phyloP scores from a whole-genome alignment of 2,329 filamentous ascomycete genomes.

The Cladobotryum protrusum region DNA sequence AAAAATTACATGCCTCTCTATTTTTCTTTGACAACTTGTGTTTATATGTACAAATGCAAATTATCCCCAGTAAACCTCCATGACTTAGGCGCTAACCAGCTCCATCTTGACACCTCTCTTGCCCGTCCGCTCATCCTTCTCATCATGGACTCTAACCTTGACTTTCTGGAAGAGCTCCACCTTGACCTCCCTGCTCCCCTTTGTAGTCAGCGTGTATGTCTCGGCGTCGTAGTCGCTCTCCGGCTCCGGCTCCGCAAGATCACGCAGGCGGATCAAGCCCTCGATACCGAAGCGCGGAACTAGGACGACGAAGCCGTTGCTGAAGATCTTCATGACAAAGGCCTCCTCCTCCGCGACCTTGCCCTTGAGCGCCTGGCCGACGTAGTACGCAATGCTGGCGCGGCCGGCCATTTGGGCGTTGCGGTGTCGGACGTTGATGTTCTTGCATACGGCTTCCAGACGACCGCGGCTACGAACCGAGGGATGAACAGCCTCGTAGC shows the following conservation, averaged over 20 bases:
- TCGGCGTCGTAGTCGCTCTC: constrained; percentile 81
- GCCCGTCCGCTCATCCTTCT: constrained; percentile 91
- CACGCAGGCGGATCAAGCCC: constrained; percentile 77
- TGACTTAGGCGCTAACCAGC: constrained; percentile 37
- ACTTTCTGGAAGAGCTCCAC: constrained; percentile 93
- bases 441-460: constrained; percentile 91
- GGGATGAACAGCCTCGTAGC: constrained; percentile 80
- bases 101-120: constrained; percentile 86
- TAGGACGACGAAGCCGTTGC: constrained; percentile 94
- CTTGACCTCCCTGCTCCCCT: constrained; percentile 47
- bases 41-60: constrained; percentile 13
- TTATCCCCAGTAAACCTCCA: background rate
- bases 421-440: constrained; percentile 95
- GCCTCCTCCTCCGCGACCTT: constrained; percentile 74
- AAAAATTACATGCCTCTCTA: background rate
- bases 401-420: constrained; percentile 95
- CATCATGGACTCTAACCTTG: constrained; percentile 79
- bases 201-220: constrained; percentile 66
- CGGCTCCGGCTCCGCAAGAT: constrained; percentile 71
- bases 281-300: constrained; percentile 96
- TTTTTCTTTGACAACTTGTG: background rate
- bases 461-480: constrained; percentile 74
- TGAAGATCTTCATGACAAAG: constrained; percentile 95
- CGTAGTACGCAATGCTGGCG: constrained; percentile 94
- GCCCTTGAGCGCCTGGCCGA: constrained; percentile 88